phyloP scores from a whole-genome alignment of 352 stramenopile genomes.

The Phytophthora europaea region DNA sequence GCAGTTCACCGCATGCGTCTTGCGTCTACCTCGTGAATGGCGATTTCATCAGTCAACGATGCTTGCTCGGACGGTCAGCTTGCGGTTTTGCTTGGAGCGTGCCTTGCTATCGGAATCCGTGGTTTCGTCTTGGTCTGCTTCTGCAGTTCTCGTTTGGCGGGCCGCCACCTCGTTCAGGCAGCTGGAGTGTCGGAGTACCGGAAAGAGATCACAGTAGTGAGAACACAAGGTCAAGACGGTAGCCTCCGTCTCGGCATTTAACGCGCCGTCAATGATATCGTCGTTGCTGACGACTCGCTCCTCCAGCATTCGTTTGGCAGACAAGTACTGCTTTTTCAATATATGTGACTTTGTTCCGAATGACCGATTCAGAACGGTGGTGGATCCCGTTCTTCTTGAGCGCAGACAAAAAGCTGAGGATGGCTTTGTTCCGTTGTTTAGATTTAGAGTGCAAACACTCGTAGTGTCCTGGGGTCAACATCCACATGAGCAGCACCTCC shows the following conservation, averaged over 20 bases:
- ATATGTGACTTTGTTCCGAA: constrained; percentile 17
- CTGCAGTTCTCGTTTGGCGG: background rate
- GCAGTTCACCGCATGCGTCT: no score
- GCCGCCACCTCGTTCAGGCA: constrained; percentile 7
- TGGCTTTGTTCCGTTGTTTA: background rate
- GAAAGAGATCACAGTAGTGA: constrained; percentile 34
- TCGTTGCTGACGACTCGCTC: background rate
- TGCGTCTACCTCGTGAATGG: no score
- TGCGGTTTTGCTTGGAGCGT: constrained; percentile 8
- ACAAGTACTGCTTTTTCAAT: constrained; percentile 34
- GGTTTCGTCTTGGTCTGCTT: background rate
- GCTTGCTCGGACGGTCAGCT: background rate
- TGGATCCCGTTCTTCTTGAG: constrained; percentile 26
- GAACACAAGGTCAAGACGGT: constrained; percentile 34
- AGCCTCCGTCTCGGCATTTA: constrained; percentile 20
- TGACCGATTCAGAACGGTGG: constrained; percentile 18
- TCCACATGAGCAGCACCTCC: constrained; percentile 47
- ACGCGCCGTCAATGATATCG: constrained; percentile 5
- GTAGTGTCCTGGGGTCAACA: constrained; percentile 42
- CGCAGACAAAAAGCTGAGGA: constrained; percentile 15
- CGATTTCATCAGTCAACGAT: no score
- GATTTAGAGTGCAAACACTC: constrained; percentile 25
- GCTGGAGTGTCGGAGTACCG: constrained; percentile 12
- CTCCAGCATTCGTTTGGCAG: constrained; percentile 25
- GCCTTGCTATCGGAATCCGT: background rate